Conservation (phyloP, 345 rosid species). For the Populus nigra region DNA sequence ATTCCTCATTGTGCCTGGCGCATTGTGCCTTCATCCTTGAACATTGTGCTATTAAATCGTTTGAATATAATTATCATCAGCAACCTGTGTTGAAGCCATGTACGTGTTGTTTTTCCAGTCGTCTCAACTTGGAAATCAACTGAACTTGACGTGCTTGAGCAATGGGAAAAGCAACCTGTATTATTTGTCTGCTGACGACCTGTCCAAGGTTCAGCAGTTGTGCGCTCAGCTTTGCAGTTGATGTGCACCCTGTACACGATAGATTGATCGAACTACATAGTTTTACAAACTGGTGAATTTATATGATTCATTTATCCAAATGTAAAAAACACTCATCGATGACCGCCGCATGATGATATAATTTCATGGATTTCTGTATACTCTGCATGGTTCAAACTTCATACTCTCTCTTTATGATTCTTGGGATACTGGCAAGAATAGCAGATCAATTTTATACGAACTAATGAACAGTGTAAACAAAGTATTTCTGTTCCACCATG, state of each 20-base stretch:
- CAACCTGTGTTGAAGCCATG: neutral
- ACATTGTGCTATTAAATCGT: too few species aligned
- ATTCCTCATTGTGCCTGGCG: too few species aligned
- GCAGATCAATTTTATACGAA: neutral
- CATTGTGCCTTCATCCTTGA: too few species aligned
- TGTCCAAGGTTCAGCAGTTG: slow-evolving; percentile 38
- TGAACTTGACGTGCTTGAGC: slow-evolving; percentile 62
- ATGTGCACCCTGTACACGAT: slow-evolving; percentile 2
- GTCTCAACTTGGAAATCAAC: slow-evolving; percentile 39
- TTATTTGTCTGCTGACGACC: slow-evolving; percentile 17
- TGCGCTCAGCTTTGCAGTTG: slow-evolving; percentile 64
- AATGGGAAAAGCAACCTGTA: slow-evolving; percentile 46
- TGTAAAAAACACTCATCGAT: slow-evolving; percentile 5
- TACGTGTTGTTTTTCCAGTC: slow-evolving; percentile 41
- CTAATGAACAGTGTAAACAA: neutral
- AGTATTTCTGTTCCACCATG: neutral
- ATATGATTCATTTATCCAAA: slow-evolving; percentile 11
- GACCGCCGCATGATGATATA: neutral
- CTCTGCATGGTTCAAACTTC: neutral
- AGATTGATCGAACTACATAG: neutral
- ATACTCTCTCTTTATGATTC: neutral
- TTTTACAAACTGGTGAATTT: neutral
- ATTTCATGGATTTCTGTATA: neutral
- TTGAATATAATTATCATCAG: neutral
- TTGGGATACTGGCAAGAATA: neutral